These are phyloP conservation scores for Agarophyton chilense DNA, from an alignment of 23 red algal species.

Conservation along the genomic window DNA sequence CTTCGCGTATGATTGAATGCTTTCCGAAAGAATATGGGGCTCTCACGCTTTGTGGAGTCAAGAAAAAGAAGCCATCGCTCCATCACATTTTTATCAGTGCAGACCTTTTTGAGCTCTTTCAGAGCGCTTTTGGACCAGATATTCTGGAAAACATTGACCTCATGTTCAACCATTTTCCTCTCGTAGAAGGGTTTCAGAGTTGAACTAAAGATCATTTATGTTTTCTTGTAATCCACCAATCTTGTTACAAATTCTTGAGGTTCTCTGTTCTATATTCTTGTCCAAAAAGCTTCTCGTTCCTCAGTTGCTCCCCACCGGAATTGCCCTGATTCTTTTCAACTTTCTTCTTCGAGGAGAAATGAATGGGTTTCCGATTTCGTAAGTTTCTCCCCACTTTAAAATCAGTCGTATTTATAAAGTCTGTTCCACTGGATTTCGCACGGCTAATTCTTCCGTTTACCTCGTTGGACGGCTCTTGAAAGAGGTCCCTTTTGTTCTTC, in stretches of 20 bases:
- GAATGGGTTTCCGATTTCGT: neutral
- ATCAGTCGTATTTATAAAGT: constrained; percentile 68
- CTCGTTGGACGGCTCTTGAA: neutral
- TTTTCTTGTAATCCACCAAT: no score
- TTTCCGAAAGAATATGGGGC: no score
- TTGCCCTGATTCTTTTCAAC: neutral
- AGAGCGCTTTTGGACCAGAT: no score
- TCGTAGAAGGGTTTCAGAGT: no score
- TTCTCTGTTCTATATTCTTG: neutral
- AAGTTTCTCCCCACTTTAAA: constrained; percentile 48
- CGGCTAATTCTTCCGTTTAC: neutral
- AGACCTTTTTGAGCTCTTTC: no score
- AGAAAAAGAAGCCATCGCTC: no score
- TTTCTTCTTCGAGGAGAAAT: neutral
- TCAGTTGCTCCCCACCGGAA: neutral
- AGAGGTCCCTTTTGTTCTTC: neutral
- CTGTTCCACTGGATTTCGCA: neutral
- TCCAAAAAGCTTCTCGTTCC: neutral
- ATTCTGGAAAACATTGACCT: no score
- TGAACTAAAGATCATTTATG: no score
- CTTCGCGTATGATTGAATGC: no score
- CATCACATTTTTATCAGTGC: no score
- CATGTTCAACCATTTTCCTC: no score
- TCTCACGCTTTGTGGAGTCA: no score
- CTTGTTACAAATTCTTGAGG: neutral